Evolutionary conservation across 2,329 filamentous ascomycete species (phyloP).

Genomic region (Cryphonectria radicalis): DNA sequence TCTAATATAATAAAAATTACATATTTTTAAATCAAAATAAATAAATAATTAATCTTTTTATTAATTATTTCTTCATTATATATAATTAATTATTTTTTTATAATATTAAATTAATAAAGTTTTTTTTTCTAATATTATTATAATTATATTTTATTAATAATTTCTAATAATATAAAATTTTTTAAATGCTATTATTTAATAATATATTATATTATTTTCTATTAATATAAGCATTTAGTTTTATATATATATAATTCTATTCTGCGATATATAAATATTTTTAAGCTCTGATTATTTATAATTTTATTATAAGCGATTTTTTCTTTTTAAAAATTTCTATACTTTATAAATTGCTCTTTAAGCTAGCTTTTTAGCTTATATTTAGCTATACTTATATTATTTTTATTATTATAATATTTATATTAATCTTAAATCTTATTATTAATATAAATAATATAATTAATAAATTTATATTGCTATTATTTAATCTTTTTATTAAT

Average conservation of each 20-base stretch:
- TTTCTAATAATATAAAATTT: neutral
- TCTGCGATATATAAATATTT: constrained; percentile 15
- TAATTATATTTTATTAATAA: constrained; percentile 21
- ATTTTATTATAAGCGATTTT: neutral
- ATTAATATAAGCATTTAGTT: neutral
- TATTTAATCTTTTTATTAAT: too few species aligned
- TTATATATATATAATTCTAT: neutral
- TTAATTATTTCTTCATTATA: neutral
- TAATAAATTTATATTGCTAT: too few species aligned
- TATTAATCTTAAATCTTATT: too few species aligned
- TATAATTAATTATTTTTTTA: neutral
- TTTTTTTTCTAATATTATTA: neutral
- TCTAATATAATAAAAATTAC: too few species aligned
- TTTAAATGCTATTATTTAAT: neutral
- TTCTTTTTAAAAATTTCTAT: neutral
- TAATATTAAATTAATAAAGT: neutral
- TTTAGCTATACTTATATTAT: too few species aligned
- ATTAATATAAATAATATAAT: too few species aligned
- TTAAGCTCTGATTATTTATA: neutral
- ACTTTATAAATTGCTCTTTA: too few species aligned
- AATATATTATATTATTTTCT: too few species aligned
- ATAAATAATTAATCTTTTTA: neutral
- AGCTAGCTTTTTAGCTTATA: too few species aligned
- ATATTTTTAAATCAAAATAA: neutral
- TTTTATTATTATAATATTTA: too few species aligned